phyloP scores from a whole-genome alignment of 2,329 filamentous ascomycete species.

The Aspergillus ochraceoroseus region DNA sequence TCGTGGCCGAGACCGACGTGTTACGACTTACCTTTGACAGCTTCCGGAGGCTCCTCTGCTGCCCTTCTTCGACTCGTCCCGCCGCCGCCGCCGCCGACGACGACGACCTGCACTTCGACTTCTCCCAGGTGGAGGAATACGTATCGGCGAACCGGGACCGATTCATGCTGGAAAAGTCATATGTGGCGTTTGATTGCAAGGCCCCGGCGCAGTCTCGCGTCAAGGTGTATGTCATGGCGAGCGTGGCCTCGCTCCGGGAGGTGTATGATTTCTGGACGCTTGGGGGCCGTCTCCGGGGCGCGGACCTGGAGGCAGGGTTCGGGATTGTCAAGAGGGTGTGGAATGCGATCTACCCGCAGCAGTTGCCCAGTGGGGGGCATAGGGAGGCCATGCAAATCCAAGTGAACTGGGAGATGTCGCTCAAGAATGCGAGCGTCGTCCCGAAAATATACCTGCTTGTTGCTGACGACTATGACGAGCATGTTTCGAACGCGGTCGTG shows the following conservation, averaged over 20 bases:
- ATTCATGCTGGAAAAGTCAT: background rate
- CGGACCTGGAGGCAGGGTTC: background rate
- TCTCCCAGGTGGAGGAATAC: conserved; percentile 1
- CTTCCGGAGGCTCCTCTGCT: background rate
- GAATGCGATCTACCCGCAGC: background rate
- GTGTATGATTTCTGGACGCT: conserved; percentile 4
- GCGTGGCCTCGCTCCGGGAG: background rate
- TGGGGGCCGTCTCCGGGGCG: background rate
- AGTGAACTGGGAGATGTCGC: conserved; percentile 5
- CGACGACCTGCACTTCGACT: background rate
- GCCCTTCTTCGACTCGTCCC: too few relatives aligned
- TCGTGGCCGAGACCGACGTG: background rate
- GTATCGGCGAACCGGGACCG: background rate
- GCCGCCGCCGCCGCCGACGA: too few relatives aligned
- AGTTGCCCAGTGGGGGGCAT: background rate
- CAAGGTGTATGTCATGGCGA: background rate
- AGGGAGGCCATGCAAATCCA: background rate
- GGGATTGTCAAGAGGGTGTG: conserved; percentile 1
- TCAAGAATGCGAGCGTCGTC: background rate
- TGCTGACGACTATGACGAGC: background rate
- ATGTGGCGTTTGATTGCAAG: background rate
- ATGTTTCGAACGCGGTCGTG: background rate
- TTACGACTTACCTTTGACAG: background rate
- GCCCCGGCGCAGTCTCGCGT: background rate
- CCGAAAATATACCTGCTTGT: conserved; percentile 4